Base-by-base conservation (phyloP, 345 rosid genomes). In the Rhodomyrtus tomentosa region DNA sequence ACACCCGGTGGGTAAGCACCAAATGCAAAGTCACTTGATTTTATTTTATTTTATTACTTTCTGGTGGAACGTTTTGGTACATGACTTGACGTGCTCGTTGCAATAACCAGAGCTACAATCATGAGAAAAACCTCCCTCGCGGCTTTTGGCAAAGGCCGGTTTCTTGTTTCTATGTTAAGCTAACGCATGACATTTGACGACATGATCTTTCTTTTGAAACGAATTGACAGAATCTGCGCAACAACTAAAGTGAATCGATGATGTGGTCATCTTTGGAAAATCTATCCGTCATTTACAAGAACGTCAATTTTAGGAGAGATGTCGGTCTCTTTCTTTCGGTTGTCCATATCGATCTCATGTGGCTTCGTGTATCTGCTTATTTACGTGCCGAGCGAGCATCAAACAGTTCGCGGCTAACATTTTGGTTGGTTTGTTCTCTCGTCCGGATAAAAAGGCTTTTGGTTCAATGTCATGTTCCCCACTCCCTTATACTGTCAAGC, bases 401-500 rank as follows among this genome's bases (percentile, higher is more conserved):
- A 18, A 21, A 18, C 16, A 32, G 9, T 5, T 68, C 11, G 0
- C 9, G 7, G 4, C 6, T 18, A 32, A 68, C 13, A 16, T 68
- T 18, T 62, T 32, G 7, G 22, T 16, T 18, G 7, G 3, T 16
- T 0, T 2, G 6, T 32, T 68, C 40, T 18, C 24, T 32, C 3
- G 0, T 8, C 13, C 5, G n/a, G n/a, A 1, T 5, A 1, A 5
- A 32, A 68, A 68, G 7, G 18, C 1, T 4, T 16, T 62, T 0
- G 0, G 12, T 32, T 7, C 42, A 16, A 32, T 32, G 3, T 62
- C 0, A 36, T 0, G 0, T 32, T 68, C 7, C 13, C 5, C 0
- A 1, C 76, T 18, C 40, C 25, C 18, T 21, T 9, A 4, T 32
- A 8, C 0, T 36, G 2, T 36, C 2, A 20, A 68, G 3, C 9